phyloP scores from a whole-genome alignment of 345 rosid genomes.

The Rubroshorea leprosula region DNA sequence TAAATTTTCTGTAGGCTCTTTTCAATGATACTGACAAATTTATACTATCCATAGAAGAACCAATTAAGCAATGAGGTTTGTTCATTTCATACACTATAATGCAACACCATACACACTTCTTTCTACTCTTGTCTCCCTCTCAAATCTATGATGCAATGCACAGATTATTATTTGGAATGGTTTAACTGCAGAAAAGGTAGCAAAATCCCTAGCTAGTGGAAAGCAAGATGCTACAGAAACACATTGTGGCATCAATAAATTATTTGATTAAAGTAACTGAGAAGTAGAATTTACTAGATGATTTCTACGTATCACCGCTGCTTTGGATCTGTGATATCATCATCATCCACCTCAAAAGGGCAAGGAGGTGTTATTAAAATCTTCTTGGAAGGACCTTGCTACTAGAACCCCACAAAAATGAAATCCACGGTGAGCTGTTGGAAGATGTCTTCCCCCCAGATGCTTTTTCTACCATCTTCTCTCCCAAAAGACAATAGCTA shows the following conservation, averaged over 20 bases:
- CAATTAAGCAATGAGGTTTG: slow-evolving; percentile 57
- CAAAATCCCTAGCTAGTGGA: slow-evolving; percentile 43
- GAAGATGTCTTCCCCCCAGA: slow-evolving; percentile 47
- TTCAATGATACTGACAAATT: slow-evolving; percentile 80
- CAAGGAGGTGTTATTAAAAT: slow-evolving; percentile 68
- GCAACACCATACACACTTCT: not conserved
- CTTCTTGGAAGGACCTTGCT: slow-evolving; percentile 71
- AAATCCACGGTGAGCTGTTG: slow-evolving; percentile 45
- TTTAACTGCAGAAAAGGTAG: slow-evolving; percentile 60
- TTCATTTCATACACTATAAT: slow-evolving; percentile 1
- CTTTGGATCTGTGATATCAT: slow-evolving; percentile 52
- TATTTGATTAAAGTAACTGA: too few relatives aligned
- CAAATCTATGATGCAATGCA: slow-evolving; percentile 20
- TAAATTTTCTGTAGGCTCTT: slow-evolving; percentile 54
- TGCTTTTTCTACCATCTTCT: slow-evolving; percentile 43
- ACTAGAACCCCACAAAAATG: slow-evolving; percentile 73
- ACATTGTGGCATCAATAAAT: slow-evolving; percentile 1
- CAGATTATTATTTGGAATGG: slow-evolving; percentile 85
- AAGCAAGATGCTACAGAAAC: not conserved
- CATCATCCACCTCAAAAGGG: slow-evolving; percentile 75
- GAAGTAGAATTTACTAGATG: not conserved
- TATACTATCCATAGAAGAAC: slow-evolving; percentile 56
- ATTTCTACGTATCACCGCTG: slow-evolving; percentile 42
- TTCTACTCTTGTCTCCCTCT: not conserved
- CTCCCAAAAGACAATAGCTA: slow-evolving; percentile 49